phyloP scores from a whole-genome alignment of 2,329 filamentous ascomycete genomes.

The Diplodia intermedia region DNA sequence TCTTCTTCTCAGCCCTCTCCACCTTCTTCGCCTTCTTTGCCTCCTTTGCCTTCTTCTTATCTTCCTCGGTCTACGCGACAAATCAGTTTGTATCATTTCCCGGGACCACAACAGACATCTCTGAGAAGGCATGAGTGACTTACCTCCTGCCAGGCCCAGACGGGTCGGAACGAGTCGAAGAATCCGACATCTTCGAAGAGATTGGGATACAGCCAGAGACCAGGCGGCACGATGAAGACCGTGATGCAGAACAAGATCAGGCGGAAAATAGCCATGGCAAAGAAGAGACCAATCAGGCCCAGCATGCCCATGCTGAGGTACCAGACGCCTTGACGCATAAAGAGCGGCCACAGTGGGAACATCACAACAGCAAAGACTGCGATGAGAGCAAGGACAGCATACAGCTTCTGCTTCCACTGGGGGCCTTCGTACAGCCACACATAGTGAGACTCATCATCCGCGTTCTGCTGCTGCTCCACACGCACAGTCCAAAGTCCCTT shows the following conservation, averaged over 20 bases:
- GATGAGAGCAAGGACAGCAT: constrained; percentile 81
- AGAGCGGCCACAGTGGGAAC: constrained; percentile 94
- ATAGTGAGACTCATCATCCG: constrained; percentile 86
- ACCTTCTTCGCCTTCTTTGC: constrained; percentile 40
- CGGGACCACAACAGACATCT: background rate
- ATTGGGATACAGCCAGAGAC: constrained; percentile 98
- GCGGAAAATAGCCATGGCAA: constrained; percentile 96
- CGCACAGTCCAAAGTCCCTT: constrained; percentile 97
- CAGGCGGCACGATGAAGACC: constrained; percentile 81
- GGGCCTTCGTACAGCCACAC: constrained; percentile 95
- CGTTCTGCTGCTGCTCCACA: constrained; percentile 95
- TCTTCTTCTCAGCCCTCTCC: constrained; percentile 36
- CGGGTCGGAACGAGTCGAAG: constrained; percentile 92
- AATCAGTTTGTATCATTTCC: background rate
- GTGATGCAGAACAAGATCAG: constrained; percentile 93
- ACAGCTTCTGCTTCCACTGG: constrained; percentile 92
- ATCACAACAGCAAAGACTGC: constrained; percentile 88
- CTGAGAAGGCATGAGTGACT: constrained; percentile 41
- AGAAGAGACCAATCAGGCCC: constrained; percentile 89
- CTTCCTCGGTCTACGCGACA: constrained; percentile 46
- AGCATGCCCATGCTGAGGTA: constrained; percentile 95
- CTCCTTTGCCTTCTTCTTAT: constrained; percentile 43
- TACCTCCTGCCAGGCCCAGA: constrained; percentile 99
- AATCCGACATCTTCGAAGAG: constrained; percentile 98
- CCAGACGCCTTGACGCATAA: constrained; percentile 92